A percentile compares a stretch with the other conserved stretches of the same genome.
These are phyloP conservation scores for Cadophora gregata DNA, from an alignment of 2,329 filamentous ascomycete species.

Conservation along the genomic window DNA sequence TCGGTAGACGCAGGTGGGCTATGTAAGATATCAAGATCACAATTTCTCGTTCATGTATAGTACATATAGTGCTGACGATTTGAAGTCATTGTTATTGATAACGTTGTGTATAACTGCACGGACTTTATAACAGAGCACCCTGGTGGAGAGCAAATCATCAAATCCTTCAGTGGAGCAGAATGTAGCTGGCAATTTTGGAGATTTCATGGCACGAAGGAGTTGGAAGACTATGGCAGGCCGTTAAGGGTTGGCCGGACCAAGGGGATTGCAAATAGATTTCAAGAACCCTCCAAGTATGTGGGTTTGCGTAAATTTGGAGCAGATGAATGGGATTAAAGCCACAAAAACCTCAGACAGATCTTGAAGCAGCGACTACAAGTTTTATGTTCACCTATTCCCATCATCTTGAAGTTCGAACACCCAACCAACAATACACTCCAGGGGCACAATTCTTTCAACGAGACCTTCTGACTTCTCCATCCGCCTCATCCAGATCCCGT, in stretches of 20 bases:
- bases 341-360: not conserved
- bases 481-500: not conserved
- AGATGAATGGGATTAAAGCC: conserved; percentile 20
- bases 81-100: conserved; percentile 20
- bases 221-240: conserved; percentile 22
- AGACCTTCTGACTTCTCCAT: too few species aligned
- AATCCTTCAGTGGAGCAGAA: conserved; percentile 21
- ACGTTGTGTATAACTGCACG: conserved; percentile 22
- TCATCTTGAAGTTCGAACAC: too few species aligned
- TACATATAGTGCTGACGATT: not conserved
- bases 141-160: conserved; percentile 22
- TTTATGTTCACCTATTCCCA: not conserved
- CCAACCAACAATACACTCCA: too few species aligned
- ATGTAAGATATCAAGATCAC: not conserved
- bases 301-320: conserved; percentile 18
- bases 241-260: conserved; percentile 24
- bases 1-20: conserved; percentile 13
- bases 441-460: too few species aligned
- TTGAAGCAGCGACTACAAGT: too few species aligned
- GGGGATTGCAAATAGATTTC: conserved; percentile 18
- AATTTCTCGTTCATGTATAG: not conserved
- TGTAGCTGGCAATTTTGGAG: conserved; percentile 28
- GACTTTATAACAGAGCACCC: conserved; percentile 22
- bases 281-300: conserved; percentile 20
- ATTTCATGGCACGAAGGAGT: conserved; percentile 21